Evolutionary conservation across 1,284 basidiomycete species (phyloP).

Genomic region (Meripilus lineatus): DNA sequence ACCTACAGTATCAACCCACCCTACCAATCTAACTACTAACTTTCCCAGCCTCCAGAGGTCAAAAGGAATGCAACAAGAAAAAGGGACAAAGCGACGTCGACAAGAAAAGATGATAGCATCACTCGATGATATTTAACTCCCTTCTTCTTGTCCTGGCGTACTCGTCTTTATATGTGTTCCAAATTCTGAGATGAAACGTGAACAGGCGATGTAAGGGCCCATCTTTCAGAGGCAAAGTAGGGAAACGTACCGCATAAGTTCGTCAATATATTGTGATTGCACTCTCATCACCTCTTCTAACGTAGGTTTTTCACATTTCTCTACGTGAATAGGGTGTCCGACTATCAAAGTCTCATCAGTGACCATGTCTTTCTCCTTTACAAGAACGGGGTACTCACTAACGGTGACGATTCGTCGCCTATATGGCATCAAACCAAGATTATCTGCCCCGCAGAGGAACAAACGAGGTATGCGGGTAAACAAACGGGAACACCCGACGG

Average conservation of each 20-base stretch:
- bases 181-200: constrained; percentile 56
- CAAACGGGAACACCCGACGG: not conserved
- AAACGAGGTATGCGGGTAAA: not conserved
- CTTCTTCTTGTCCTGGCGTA: constrained; percentile 73
- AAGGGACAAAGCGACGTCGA: no score
- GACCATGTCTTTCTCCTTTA: not conserved
- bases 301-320: constrained; percentile 74
- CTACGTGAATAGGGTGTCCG: constrained; percentile 83
- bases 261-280: constrained; percentile 88
- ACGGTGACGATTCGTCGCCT: constrained; percentile 93
- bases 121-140: constrained; percentile 74
- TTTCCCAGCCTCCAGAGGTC: no score
- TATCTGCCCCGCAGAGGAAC: not conserved
- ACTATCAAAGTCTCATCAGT: constrained; percentile 40
- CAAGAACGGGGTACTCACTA: constrained; percentile 49
- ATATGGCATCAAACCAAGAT: constrained; percentile 86
- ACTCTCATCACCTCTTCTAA: constrained; percentile 77
- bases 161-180: constrained; percentile 90
- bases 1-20: no score
- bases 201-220: not conserved
- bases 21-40: no score
- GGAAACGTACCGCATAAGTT: constrained; percentile 73
- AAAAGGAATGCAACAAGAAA: no score
- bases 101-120: no score
- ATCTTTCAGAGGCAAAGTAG: not conserved